These are phyloP conservation scores for Smithsoniella earleae DNA, from an alignment of 163 green algal genomes.

Conservation along the genomic window DNA sequence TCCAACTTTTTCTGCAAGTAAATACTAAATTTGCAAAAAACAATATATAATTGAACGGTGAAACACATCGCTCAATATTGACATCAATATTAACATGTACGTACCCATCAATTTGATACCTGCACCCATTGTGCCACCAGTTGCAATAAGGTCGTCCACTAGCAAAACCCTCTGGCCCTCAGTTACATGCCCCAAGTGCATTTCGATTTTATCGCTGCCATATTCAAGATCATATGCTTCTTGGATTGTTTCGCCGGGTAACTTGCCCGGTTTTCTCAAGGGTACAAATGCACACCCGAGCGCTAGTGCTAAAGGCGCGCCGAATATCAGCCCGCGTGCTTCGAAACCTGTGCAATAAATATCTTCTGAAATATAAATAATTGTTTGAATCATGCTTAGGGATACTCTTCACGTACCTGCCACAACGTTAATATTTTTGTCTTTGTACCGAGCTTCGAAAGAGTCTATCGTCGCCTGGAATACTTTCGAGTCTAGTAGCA, in stretches of 20 bases:
- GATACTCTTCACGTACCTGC: constrained; percentile 66
- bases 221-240: constrained; percentile 90
- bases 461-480: constrained; percentile 84
- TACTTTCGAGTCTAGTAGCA: constrained; percentile 75
- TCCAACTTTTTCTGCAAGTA: constrained; percentile 55
- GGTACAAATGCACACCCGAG: constrained; percentile 82
- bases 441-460: constrained; percentile 74
- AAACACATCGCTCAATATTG: no score
- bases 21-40: background rate
- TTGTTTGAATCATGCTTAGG: no score
- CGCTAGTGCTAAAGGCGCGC: constrained; percentile 80
- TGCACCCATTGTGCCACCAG: constrained; percentile 82
- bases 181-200: constrained; percentile 79
- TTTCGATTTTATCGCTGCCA: constrained; percentile 88
- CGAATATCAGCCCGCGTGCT: constrained; percentile 95
- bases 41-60: background rate
- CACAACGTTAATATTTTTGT: constrained; percentile 72
- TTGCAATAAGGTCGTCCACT: constrained; percentile 96
- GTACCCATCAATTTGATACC: constrained; percentile 74
- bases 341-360: constrained; percentile 86
- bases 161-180: constrained; percentile 79
- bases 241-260: constrained; percentile 80
- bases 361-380: no score
- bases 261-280: constrained; percentile 93
- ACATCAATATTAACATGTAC: background rate